phyloP scores from a whole-genome alignment of 768 basidiomycete genomes.

The Rhizopogon vesiculosus region DNA sequence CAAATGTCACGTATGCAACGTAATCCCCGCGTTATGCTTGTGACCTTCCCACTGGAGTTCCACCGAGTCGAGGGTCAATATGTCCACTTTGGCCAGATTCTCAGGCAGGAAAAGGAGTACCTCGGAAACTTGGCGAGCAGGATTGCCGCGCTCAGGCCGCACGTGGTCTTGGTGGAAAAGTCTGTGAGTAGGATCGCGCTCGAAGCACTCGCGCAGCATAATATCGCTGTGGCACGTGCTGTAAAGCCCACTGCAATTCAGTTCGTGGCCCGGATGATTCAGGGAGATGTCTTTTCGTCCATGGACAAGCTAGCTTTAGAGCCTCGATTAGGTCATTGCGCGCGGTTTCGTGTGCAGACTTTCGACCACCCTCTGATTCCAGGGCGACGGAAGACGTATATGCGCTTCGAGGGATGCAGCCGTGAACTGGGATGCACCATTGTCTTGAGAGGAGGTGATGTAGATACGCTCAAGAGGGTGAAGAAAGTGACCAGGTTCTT shows the following conservation, averaged over 20 bases:
- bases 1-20: conserved; percentile 79
- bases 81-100: conserved; percentile 85
- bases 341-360: conserved; percentile 82
- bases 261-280: conserved; percentile 89
- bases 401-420: conserved; percentile 97
- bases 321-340: conserved; percentile 85
- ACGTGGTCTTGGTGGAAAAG: conserved; percentile 88
- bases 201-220: conserved; percentile 77
- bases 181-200: conserved; percentile 89
- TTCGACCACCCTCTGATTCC: conserved; percentile 94
- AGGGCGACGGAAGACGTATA: conserved; percentile 91
- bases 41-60: conserved; percentile 94
- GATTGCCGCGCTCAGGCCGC: conserved; percentile 87
- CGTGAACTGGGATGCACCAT: conserved; percentile 94
- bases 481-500: conserved; percentile 94
- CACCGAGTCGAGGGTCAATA: conserved; percentile 90
- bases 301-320: conserved; percentile 92
- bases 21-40: conserved; percentile 93
- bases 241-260: conserved; percentile 87
- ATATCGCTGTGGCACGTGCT: conserved; percentile 85
- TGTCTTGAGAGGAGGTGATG: conserved; percentile 81
- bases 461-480: conserved; percentile 74
- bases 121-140: conserved; percentile 82
- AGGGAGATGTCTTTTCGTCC: conserved; percentile 91
- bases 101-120: conserved; percentile 92